Evolutionary conservation across 106 monocot genomes (phyloP).

Genomic region (Allium fistulosum): DNA sequence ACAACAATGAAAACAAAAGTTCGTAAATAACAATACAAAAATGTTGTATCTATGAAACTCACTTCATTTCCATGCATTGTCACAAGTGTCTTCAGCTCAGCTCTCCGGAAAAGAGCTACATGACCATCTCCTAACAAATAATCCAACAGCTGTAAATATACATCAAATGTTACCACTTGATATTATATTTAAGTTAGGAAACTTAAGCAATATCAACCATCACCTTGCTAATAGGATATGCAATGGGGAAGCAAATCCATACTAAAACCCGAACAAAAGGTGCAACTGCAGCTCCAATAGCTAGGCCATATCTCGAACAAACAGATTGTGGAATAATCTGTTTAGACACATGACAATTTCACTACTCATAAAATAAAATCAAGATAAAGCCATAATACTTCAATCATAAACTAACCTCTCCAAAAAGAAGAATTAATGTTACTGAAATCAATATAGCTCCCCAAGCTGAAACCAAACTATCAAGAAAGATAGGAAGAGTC

Average conservation of each 20-base stretch:
- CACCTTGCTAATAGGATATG: slow-evolving; percentile 99
- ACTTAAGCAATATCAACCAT: neutral
- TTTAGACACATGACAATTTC: neutral
- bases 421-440: slow-evolving; percentile 89
- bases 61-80: slow-evolving; percentile 95
- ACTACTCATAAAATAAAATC: neutral
- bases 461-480: slow-evolving; percentile 81
- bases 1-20: neutral
- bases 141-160: slow-evolving; percentile 66
- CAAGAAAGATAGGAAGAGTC: slow-evolving; percentile 96
- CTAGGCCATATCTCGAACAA: slow-evolving; percentile 84
- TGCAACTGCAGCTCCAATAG: slow-evolving; percentile 78
- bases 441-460: slow-evolving; percentile 91
- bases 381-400: neutral
- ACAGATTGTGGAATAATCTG: slow-evolving; percentile 94
- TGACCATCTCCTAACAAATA: slow-evolving; percentile 65
- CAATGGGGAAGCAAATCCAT: slow-evolving; percentile 86
- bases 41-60: neutral
- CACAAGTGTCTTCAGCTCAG: slow-evolving; percentile 95
- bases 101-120: slow-evolving; percentile 88
- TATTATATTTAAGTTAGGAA: neutral
- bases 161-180: neutral
- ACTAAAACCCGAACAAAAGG: slow-evolving; percentile 77
- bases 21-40: neutral
- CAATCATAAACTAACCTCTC: slow-evolving; percentile 49